These are phyloP conservation scores for Populus ilicifolia DNA, from an alignment of 345 rosid genomes.

Conservation along the genomic window DNA sequence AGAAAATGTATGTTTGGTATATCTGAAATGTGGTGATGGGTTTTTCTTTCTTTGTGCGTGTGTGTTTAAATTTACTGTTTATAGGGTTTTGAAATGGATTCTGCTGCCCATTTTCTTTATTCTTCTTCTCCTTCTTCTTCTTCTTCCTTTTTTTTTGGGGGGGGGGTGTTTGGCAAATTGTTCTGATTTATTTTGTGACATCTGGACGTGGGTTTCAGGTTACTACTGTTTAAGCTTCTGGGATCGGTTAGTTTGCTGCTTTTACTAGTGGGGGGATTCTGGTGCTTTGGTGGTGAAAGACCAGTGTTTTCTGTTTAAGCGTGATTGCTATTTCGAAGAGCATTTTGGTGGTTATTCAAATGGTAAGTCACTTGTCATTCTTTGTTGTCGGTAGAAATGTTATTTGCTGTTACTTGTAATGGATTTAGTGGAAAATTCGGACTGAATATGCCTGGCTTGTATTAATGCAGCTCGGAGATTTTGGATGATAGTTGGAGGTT, in stretches of 20 bases:
- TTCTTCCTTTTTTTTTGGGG: too few species aligned
- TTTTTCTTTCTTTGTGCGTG: background rate
- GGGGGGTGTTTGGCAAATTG: background rate
- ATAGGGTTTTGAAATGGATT: background rate
- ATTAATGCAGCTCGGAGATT: slow-evolving; percentile 16
- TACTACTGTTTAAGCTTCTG: background rate
- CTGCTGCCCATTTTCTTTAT: background rate
- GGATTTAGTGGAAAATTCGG: background rate
- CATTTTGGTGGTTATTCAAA: slow-evolving; percentile 3
- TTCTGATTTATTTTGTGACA: background rate
- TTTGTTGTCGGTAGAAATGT: background rate
- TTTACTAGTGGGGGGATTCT: background rate
- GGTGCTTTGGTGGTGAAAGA: background rate
- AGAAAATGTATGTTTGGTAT: background rate
- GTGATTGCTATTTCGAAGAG: background rate
- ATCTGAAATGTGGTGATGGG: background rate
- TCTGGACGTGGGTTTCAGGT: slow-evolving; percentile 11
- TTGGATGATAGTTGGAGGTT: slow-evolving; percentile 11
- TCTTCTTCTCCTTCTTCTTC: too few species aligned
- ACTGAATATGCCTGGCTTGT: background rate
- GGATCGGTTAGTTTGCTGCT: background rate
- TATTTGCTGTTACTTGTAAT: background rate
- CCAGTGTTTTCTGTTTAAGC: background rate
- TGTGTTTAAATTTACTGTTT: background rate
- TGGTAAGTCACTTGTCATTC: slow-evolving; percentile 10